phyloP scores from a whole-genome alignment of 2,329 filamentous ascomycete genomes.

The Calonectria pseudoturangicola region DNA sequence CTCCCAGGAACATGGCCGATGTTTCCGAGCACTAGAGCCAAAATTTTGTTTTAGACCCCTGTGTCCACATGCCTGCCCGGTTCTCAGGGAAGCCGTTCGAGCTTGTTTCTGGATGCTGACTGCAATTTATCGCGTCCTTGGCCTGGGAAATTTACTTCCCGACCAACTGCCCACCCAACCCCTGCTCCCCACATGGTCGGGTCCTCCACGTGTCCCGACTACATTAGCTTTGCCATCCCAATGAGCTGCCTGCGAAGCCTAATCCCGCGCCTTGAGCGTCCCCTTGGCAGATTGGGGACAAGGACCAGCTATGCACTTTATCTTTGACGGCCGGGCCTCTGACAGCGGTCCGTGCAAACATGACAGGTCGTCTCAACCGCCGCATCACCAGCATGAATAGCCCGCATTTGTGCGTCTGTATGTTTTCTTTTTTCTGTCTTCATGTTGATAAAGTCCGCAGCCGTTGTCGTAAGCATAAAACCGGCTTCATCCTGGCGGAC shows the following conservation, averaged over 20 bases:
- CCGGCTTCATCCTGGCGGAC: constrained; percentile 11
- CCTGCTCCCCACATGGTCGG: constrained; percentile 23
- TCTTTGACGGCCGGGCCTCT: background rate
- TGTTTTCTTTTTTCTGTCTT: background rate
- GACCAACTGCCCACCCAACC: background rate
- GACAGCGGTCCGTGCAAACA: background rate
- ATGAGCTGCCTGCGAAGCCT: background rate
- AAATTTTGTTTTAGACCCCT: constrained; percentile 4
- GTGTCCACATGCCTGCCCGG: constrained; percentile 7
- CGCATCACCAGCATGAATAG: background rate
- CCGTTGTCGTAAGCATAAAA: background rate
- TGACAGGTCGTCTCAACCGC: background rate
- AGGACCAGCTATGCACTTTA: background rate
- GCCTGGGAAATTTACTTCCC: background rate
- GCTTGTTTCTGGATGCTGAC: background rate
- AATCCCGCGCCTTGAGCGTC: constrained; percentile 7
- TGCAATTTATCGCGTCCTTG: constrained; percentile 12
- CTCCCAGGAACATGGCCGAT: constrained; percentile 21
- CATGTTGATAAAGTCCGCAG: background rate
- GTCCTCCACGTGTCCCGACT: constrained; percentile 24
- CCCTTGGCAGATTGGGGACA: background rate
- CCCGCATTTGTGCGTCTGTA: background rate
- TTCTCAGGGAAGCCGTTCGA: background rate
- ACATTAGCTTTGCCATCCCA: constrained; percentile 9
- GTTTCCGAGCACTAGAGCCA: constrained; percentile 17